Conservation (phyloP, 805 yeast species). For the Spathaspora sp. region DNA sequence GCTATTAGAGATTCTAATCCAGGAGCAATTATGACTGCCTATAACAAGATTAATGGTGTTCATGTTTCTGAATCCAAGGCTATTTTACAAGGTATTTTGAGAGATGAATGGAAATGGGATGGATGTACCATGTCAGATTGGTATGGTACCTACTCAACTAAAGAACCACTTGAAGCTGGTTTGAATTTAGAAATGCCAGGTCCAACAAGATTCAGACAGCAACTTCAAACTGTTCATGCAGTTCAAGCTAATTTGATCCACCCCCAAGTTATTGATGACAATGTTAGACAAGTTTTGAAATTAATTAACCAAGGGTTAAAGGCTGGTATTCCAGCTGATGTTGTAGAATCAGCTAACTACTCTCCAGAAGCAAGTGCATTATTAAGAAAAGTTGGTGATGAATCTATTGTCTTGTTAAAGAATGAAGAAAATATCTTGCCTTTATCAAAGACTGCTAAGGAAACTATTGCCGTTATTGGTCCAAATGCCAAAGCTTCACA, state of each 20-base stretch:
- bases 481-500: conserved; percentile 52
- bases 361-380: conserved; percentile 44
- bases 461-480: conserved; percentile 50
- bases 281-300: conserved; percentile 46
- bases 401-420: conserved; percentile 54
- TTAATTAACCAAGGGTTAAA: conserved; percentile 42
- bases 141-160: conserved; percentile 53
- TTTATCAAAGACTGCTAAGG: conserved; percentile 21
- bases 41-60: conserved; percentile 59
- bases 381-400: conserved; percentile 46
- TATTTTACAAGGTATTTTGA: conserved; percentile 43
- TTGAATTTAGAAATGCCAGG: conserved; percentile 71
- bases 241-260: conserved; percentile 39
- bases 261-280: conserved; percentile 39
- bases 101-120: conserved; percentile 55
- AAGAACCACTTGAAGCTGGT: conserved; percentile 49
- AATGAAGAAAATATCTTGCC: conserved; percentile 50
- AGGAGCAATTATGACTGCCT: conserved; percentile 56
- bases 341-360: conserved; percentile 37
- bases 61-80: conserved; percentile 48
- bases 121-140: conserved; percentile 64
- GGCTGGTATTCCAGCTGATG: conserved; percentile 38
- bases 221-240: conserved; percentile 37
- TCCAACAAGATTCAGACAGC: conserved; percentile 45
- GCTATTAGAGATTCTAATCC: conserved; percentile 54